Evolutionary conservation across 805 yeast species (phyloP).

Genomic region (Zygosaccharomyces gambellarensis): DNA sequence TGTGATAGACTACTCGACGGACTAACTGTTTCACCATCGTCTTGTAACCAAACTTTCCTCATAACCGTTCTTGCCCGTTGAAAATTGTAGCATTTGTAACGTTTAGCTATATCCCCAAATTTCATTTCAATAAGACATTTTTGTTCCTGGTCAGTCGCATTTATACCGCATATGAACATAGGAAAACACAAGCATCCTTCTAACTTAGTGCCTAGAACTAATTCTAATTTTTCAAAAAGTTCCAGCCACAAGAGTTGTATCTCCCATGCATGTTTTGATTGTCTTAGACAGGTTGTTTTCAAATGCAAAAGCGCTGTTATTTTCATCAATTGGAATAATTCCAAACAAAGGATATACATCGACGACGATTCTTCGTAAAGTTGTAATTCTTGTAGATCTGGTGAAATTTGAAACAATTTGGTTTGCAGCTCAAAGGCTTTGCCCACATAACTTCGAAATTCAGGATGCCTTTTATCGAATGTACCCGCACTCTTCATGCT

Average conservation of each 20-base stretch:
- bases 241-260: slow-evolving; percentile 55
- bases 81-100: slow-evolving; percentile 67
- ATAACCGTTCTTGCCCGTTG: slow-evolving; percentile 39
- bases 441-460: slow-evolving; percentile 15
- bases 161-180: slow-evolving; percentile 70
- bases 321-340: slow-evolving; percentile 68
- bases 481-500: slow-evolving; percentile 38
- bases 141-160: slow-evolving; percentile 50
- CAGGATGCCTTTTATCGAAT: slow-evolving; percentile 22
- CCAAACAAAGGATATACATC: slow-evolving; percentile 61
- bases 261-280: slow-evolving; percentile 41
- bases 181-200: slow-evolving; percentile 76
- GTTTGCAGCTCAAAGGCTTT: slow-evolving; percentile 18
- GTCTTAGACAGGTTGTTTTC: slow-evolving; percentile 52
- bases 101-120: slow-evolving; percentile 50
- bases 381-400: slow-evolving; percentile 15
- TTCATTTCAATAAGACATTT: slow-evolving; percentile 48
- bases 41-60: slow-evolving; percentile 42
- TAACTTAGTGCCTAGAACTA: slow-evolving; percentile 58
- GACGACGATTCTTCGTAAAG: slow-evolving; percentile 33
- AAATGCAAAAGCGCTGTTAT: slow-evolving; percentile 63
- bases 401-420: slow-evolving; percentile 13
- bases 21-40: slow-evolving; percentile 18
- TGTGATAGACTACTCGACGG: background rate
- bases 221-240: slow-evolving; percentile 52